Evolutionary conservation across 306 rosid genomes (phyloP), one percentile per base, ranked within the genome.

Genomic region (Dalbergia cultrata): DNA sequence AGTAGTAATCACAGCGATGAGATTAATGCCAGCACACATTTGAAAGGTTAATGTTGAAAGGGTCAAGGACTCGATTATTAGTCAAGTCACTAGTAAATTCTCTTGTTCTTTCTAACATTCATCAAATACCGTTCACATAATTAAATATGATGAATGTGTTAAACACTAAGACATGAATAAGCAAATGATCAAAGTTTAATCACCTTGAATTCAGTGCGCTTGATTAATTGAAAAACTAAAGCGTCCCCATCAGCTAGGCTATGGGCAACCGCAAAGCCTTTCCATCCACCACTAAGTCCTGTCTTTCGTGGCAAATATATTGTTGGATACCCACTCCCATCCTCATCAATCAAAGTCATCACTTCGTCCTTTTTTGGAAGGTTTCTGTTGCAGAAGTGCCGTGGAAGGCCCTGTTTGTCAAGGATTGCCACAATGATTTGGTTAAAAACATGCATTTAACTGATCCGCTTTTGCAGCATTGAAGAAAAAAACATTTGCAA

Each of bases 211-310:
- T 81, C 66, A 22, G 88, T 80, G 72, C 88, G 89, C 59, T 45
- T 80, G 59, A 86, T 86, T 75, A 92, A 70, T 62, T 94, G 93
- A 76, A 90, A 94, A 70, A 91, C 80, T 44, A 94, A 71, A 17
- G 98, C 97, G 22, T 94, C 97, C 33, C 98, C 98, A 50, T 91
- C 93, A 7, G 83, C 91, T 84, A 91, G 84, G 13, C 80, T 71
- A 84, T 91, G 98, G 78, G 97, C 97, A 82, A 92, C 78, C 4
- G 98, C 60, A 68, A 95, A 92, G 33, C 91, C 98, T 75, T 66
- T 88, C 95, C 98, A 92, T 72, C 98, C 95, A 57, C 92, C 97
- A 35, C 95, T 92, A 4, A 92, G 89, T 70, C 97, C 97, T 17
- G 77, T 67, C 39, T 89, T 92, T 11, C 88, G 61, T 35, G 81